Conservation (phyloP, 805 yeast species). For the Blastobotrys terrestris region DNA sequence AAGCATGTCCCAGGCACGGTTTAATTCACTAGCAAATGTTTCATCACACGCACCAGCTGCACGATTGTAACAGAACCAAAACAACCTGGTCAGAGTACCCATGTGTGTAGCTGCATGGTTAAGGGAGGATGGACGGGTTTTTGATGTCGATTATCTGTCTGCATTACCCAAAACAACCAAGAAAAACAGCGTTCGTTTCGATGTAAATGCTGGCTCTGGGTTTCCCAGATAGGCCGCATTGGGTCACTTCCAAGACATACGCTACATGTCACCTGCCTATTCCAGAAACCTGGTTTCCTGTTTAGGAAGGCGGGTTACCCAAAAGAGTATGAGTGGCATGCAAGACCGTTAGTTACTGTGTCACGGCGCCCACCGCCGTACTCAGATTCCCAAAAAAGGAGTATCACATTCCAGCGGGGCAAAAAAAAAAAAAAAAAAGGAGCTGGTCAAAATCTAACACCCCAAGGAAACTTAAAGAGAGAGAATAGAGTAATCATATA, state of each 20-base stretch:
- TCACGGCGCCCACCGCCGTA: not conserved
- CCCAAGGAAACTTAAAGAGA: no score
- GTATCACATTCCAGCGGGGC: not conserved
- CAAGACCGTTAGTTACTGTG: not conserved
- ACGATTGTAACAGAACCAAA: not conserved
- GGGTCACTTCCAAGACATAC: not conserved
- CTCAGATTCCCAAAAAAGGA: not conserved
- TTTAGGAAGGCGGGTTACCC: not conserved
- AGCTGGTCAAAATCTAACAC: no score
- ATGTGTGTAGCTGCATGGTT: not conserved
- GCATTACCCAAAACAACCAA: no score
- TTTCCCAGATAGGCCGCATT: not conserved
- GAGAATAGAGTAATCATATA: no score
- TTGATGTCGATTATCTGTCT: no score
- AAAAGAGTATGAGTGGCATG: not conserved
- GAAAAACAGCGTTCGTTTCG: no score
- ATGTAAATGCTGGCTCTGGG: not conserved
- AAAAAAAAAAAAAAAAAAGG: no score
- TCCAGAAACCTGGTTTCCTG: not conserved
- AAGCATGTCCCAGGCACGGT: not conserved
- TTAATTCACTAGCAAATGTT: not conserved
- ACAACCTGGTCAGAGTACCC: not conserved
- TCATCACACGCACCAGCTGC: not conserved
- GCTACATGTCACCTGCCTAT: not conserved
- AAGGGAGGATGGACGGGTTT: no score